Percentiles rank a stretch among this genome's conserved stretches.
Evolutionary conservation across 108 stramenopile genomes (phyloP).

Genomic region (Conticribra weissflogii): DNA sequence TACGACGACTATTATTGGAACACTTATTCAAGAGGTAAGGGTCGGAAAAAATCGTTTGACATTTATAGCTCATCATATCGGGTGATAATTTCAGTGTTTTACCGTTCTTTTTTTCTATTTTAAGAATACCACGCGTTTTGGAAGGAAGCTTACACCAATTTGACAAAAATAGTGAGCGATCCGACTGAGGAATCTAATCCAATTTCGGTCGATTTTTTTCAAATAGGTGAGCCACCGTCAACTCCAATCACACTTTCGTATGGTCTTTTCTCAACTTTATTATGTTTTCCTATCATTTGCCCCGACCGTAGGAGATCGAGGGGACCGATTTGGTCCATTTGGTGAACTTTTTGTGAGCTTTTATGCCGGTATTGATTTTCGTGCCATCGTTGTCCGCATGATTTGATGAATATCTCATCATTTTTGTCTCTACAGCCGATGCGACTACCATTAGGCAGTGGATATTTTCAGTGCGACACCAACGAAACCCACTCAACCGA

Average conservation of each 20-base stretch:
- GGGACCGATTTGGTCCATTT: neutral
- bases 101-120: neutral
- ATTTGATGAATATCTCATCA: no score
- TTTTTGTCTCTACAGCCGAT: neutral
- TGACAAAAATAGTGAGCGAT: conserved; percentile 24
- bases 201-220: conserved; percentile 26
- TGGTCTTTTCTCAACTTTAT: no score
- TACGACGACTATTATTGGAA: neutral
- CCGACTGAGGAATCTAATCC: conserved; percentile 18
- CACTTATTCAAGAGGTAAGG: neutral
- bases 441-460: neutral
- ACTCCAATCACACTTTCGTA: no score
- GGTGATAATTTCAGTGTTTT: neutral
- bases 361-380: no score
- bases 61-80: neutral
- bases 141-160: conserved; percentile 18
- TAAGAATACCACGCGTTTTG: conserved; percentile 35
- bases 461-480: neutral
- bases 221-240: no score
- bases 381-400: no score
- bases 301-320: no score
- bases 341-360: neutral
- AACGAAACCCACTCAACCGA: neutral
- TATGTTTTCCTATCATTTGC: no score
- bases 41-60: neutral